A percentile compares a stretch with the other conserved stretches of the same genome.
Evolutionary conservation across 768 basidiomycete species (phyloP).

Genomic region (Xerocomellus intermedius): DNA sequence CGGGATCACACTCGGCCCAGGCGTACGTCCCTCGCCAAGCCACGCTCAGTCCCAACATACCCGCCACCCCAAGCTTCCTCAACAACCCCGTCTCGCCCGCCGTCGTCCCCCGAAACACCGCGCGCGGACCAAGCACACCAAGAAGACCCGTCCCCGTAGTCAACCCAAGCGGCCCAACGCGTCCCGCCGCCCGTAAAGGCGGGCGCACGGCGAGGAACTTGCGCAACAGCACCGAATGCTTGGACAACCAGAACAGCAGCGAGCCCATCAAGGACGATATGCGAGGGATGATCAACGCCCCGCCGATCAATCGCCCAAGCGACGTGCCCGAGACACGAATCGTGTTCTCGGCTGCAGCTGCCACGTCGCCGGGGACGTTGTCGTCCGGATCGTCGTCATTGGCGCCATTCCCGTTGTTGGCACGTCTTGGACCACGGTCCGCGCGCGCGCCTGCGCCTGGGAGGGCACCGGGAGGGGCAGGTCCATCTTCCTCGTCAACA

Average conservation of each 20-base stretch:
- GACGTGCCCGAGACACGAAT: slow-evolving; percentile 58
- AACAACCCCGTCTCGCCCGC: slow-evolving; percentile 16
- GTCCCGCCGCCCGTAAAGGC: slow-evolving; percentile 8
- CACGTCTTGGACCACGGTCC: slow-evolving; percentile 13
- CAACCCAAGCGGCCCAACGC: slow-evolving; percentile 19
- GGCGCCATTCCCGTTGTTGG: slow-evolving; percentile 7
- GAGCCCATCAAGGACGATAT: slow-evolving; percentile 67
- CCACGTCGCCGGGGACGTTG: slow-evolving; percentile 32
- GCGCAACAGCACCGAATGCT: slow-evolving; percentile 28
- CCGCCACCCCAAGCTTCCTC: slow-evolving; percentile 26
- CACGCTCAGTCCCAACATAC: slow-evolving; percentile 42
- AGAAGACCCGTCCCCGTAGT: slow-evolving; percentile 4
- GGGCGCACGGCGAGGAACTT: slow-evolving; percentile 24
- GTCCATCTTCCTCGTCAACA: slow-evolving; percentile 28
- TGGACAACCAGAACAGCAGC: slow-evolving; percentile 55
- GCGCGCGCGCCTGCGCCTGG: slow-evolving; percentile 13
- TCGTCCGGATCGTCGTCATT: slow-evolving; percentile 9
- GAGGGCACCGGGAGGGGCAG: slow-evolving; percentile 11
- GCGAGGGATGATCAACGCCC: slow-evolving; percentile 65
- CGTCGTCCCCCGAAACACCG: slow-evolving; percentile 18
- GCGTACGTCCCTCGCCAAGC: slow-evolving; percentile 55
- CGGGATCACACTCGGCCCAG: slow-evolving; percentile 71
- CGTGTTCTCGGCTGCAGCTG: slow-evolving; percentile 55
- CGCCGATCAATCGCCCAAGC: slow-evolving; percentile 64
- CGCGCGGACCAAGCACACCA: slow-evolving; percentile 7